A percentile compares a stretch with the other conserved stretches of the same genome.
These are phyloP conservation scores for Linnemannia hyalina DNA, from an alignment of 192 early-diverging fungal genomes.

Conservation along the genomic window DNA sequence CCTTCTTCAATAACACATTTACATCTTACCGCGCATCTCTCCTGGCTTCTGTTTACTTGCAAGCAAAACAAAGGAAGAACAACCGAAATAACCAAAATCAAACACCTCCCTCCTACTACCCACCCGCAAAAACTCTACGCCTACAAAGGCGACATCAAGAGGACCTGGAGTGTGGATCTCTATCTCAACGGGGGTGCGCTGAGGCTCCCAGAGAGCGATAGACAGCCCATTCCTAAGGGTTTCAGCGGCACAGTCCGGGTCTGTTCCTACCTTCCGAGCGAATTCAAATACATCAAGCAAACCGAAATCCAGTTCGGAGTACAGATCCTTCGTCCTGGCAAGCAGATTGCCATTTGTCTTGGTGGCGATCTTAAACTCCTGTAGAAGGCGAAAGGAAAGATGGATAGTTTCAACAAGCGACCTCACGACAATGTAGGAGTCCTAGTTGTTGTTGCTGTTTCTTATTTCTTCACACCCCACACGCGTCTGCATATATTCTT, in stretches of 20 bases:
- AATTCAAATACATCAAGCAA: not conserved
- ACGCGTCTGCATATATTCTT: too few species aligned
- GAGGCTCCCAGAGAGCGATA: not conserved
- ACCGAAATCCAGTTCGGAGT: not conserved
- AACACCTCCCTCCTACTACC: too few species aligned
- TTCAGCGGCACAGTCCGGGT: not conserved
- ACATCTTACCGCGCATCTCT: not conserved
- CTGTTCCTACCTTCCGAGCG: not conserved
- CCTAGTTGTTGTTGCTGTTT: too few species aligned
- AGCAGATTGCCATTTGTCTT: not conserved
- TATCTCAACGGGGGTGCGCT: not conserved
- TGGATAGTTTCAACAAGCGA: too few species aligned
- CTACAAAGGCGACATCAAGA: not conserved
- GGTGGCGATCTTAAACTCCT: not conserved
- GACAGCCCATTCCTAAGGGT: not conserved
- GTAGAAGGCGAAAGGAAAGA: too few species aligned
- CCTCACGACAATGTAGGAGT: too few species aligned
- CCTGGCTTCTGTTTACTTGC: too few species aligned
- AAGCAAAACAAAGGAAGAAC: too few species aligned
- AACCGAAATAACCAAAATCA: too few species aligned
- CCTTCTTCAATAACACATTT: not conserved
- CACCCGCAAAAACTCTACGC: too few species aligned
- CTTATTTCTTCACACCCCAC: too few species aligned
- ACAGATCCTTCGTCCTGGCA: not conserved
- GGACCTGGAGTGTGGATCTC: not conserved